Evolutionary conservation across 169 alveolate genomes (phyloP).

Genomic region (Plasmodium ovale): DNA sequence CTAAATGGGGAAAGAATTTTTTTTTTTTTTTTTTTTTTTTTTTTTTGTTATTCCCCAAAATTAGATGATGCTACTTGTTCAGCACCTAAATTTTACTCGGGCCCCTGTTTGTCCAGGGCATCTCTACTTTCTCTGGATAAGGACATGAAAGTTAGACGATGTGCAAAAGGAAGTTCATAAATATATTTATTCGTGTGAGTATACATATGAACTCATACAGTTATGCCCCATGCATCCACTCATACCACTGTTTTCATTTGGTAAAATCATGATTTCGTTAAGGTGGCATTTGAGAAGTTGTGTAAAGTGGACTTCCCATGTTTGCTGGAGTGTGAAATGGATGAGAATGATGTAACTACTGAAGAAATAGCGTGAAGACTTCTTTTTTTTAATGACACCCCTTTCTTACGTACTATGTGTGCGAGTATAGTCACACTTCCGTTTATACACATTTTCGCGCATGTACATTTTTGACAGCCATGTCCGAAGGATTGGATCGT

Average conservation of each 20-base stretch:
- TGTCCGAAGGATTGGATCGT: constrained; percentile 55
- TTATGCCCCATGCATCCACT: neutral
- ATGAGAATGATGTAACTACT: constrained; percentile 41
- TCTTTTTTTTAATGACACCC: neutral
- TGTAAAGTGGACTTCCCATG: constrained; percentile 59
- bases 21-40: neutral
- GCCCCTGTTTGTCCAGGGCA: constrained; percentile 65
- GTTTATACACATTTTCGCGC: neutral
- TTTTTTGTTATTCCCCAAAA: neutral
- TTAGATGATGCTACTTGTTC: constrained; percentile 37
- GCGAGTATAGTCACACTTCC: neutral
- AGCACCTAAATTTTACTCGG: constrained; percentile 53
- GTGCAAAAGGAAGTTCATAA: neutral
- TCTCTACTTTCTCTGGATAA: constrained; percentile 41
- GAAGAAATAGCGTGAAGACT: neutral
- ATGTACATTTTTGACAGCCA: constrained; percentile 17
- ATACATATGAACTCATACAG: neutral
- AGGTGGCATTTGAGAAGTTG: constrained; percentile 67
- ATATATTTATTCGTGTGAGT: neutral
- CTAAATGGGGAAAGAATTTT: neutral
- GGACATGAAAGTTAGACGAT: constrained; percentile 56
- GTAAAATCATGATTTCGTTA: neutral
- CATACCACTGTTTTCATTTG: neutral
- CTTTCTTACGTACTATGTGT: no score
- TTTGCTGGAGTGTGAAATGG: constrained; percentile 32